Conservation (phyloP, 768 basidiomycete species). For the Trametes meyenii region DNA sequence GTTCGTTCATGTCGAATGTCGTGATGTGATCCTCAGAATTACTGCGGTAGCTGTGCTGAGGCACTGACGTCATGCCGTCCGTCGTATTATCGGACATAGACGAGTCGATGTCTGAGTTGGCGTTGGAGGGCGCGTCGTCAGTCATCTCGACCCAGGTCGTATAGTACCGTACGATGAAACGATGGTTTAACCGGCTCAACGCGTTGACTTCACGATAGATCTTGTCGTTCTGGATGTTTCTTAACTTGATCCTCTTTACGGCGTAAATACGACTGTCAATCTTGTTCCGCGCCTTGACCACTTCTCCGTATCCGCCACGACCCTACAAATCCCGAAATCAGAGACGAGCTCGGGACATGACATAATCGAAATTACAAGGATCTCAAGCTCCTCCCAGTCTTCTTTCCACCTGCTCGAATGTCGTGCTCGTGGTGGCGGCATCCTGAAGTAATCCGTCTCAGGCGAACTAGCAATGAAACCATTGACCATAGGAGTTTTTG, state of each 20-base stretch:
- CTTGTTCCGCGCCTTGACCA: constrained; percentile 90
- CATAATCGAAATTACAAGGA: constrained; percentile 51
- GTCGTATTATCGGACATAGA: constrained; percentile 37
- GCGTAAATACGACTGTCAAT: constrained; percentile 86
- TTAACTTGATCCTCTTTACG: constrained; percentile 88
- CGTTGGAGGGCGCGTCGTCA: constrained; percentile 51
- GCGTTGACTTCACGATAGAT: constrained; percentile 92
- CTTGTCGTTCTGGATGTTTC: constrained; percentile 79
- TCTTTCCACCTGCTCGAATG: constrained; percentile 85
- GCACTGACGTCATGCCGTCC: constrained; percentile 60
- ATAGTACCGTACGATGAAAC: constrained; percentile 90
- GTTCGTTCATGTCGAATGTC: constrained; percentile 61
- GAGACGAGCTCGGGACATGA: too few relatives aligned
- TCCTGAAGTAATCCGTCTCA: constrained; percentile 64
- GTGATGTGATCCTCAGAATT: constrained; percentile 54
- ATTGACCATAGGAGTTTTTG: constrained; percentile 54
- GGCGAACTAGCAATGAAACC: constrained; percentile 54
- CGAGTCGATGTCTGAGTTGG: constrained; percentile 38
- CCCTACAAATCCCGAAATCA: constrained; percentile 49
- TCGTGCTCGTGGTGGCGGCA: constrained; percentile 42
- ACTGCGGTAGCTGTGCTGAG: constrained; percentile 37
- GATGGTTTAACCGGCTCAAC: constrained; percentile 83
- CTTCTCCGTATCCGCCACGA: constrained; percentile 90
- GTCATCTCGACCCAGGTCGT: constrained; percentile 87
- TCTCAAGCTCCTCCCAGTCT: constrained; percentile 92